Conservation (phyloP, 2,329 filamentous ascomycete species). For the Fusarium humuli region DNA sequence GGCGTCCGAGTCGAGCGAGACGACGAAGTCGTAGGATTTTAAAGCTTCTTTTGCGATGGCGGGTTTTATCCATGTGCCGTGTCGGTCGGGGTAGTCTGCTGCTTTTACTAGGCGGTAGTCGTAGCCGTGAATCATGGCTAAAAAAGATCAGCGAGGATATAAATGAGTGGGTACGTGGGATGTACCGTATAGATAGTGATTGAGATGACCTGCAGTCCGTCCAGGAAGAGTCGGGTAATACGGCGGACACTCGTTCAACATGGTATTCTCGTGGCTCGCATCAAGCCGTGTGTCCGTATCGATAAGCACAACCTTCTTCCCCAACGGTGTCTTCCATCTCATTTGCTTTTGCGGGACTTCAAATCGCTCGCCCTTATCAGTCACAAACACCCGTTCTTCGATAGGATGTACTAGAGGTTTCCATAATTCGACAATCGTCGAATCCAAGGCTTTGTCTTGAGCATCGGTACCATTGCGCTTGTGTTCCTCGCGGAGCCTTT, state of each 20-base stretch:
- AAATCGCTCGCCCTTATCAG: constrained; percentile 18
- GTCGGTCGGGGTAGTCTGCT: constrained; percentile 55
- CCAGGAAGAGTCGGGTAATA: constrained; percentile 1
- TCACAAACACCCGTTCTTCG: constrained; percentile 7
- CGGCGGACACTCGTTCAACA: constrained; percentile 11
- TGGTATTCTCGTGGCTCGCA: background rate
- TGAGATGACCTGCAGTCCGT: constrained; percentile 24
- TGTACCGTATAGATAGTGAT: constrained; percentile 43
- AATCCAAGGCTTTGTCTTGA: background rate
- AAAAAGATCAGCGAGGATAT: background rate
- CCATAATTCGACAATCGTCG: constrained; percentile 11
- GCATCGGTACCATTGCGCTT: background rate
- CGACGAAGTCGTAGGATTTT: constrained; percentile 55
- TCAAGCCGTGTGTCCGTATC: constrained; percentile 21
- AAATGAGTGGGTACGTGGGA: fast-evolving
- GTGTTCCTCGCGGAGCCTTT: background rate
- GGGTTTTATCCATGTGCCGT: constrained; percentile 60
- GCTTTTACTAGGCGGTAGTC: constrained; percentile 61
- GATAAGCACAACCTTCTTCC: background rate
- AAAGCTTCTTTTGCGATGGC: constrained; percentile 54
- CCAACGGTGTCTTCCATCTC: constrained; percentile 14
- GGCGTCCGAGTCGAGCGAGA: constrained; percentile 60
- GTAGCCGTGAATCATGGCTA: constrained; percentile 59
- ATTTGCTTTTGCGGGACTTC: constrained; percentile 4
- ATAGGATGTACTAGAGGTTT: constrained; percentile 17